phyloP scores from a whole-genome alignment of 306 rosid genomes.

The Abrus precatorius region DNA sequence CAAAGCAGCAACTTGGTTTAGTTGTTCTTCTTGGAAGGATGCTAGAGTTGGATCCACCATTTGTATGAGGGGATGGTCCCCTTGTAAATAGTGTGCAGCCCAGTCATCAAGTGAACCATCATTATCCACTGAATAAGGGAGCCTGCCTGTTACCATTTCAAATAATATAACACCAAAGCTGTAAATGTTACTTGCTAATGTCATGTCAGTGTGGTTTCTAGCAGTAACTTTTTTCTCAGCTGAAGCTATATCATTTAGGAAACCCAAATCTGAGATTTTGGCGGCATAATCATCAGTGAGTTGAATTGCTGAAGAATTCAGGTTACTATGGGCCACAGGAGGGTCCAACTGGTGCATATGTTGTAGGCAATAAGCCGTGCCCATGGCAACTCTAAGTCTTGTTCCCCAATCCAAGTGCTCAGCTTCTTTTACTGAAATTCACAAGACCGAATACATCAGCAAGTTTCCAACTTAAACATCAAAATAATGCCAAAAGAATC shows the following conservation, averaged over 20 bases:
- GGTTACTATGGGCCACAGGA: conserved; percentile 68
- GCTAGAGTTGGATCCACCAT: conserved; percentile 78
- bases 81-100: conserved; percentile 69
- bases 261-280: conserved; percentile 72
- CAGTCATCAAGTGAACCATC: conserved; percentile 66
- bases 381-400: conserved; percentile 83
- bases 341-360: conserved; percentile 79
- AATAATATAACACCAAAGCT: conserved; percentile 81
- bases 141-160: conserved; percentile 81
- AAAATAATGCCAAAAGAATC: not conserved
- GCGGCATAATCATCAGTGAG: conserved; percentile 91
- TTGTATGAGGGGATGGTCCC: conserved; percentile 60
- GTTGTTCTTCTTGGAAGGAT: conserved; percentile 67
- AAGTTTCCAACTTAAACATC: conserved; percentile 44
- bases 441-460: conserved; percentile 41
- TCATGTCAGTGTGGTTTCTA: conserved; percentile 45
- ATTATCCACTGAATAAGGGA: conserved; percentile 71
- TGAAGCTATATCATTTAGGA: conserved; percentile 63
- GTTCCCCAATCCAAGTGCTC: conserved; percentile 96
- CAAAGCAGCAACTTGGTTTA: conserved; percentile 66
- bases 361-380: conserved; percentile 87
- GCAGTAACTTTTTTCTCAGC: conserved; percentile 47
- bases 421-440: conserved; percentile 81
- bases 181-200: conserved; percentile 72
- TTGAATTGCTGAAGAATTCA: conserved; percentile 68